Evolutionary conservation across 495 filamentous ascomycete species (phyloP).

Genomic region (Astrocystis sublimbata): DNA sequence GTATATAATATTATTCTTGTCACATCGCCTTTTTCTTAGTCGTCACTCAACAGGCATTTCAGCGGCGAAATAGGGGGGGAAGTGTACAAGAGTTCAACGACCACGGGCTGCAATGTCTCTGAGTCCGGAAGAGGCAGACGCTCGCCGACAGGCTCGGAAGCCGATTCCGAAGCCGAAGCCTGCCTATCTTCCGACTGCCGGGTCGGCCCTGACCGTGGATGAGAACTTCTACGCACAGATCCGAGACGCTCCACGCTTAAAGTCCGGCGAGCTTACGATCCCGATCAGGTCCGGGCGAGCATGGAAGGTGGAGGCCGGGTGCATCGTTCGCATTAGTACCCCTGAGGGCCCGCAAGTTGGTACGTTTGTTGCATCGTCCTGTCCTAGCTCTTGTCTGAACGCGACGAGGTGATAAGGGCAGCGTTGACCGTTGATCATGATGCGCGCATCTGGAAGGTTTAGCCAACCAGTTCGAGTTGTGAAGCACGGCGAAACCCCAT

Average conservation of each 20-base stretch:
- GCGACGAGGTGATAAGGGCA: too few species aligned
- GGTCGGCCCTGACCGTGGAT: slow-evolving; percentile 47
- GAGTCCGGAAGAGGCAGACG: slow-evolving; percentile 27
- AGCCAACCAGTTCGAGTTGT: neutral
- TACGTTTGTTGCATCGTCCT: neutral
- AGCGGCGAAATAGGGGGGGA: neutral
- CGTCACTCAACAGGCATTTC: neutral
- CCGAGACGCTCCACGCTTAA: slow-evolving; percentile 33
- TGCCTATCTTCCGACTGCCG: slow-evolving; percentile 48
- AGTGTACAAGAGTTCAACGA: neutral
- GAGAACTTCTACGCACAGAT: slow-evolving; percentile 42
- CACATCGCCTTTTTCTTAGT: neutral
- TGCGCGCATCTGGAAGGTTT: neutral
- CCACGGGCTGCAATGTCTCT: slow-evolving; percentile 18
- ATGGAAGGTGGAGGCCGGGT: slow-evolving; percentile 62
- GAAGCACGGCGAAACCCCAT: neutral
- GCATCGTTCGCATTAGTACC: slow-evolving; percentile 69
- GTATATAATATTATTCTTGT: neutral
- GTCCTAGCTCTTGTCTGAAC: neutral
- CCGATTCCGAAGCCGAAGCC: slow-evolving; percentile 45
- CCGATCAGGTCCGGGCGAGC: slow-evolving; percentile 62
- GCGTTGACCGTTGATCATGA: neutral
- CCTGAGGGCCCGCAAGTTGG: slow-evolving; percentile 74
- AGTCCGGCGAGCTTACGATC: slow-evolving; percentile 46
- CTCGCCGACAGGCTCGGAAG: slow-evolving; percentile 31